phyloP scores from a whole-genome alignment of 78 protist genomes.

The Acrasis kona region DNA sequence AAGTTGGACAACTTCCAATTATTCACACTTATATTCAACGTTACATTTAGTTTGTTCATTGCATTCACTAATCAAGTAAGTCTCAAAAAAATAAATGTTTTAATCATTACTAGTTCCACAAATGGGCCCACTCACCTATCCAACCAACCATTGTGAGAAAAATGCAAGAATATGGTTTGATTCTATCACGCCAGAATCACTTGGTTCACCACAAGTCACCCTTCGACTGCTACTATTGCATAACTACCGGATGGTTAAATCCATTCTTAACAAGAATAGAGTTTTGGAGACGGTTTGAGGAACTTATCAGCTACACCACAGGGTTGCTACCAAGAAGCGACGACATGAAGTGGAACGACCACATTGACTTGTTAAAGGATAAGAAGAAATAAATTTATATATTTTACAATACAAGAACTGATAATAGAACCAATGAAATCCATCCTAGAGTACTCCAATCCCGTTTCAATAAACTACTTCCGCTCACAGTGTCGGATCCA shows the following conservation, averaged over 20 bases:
- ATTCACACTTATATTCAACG: background rate
- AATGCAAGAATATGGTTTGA: conserved; percentile 31
- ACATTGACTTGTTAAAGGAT: too few relatives aligned
- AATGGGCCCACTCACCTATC: conserved; percentile 46
- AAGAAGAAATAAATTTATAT: too few relatives aligned
- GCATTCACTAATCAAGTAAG: conserved; percentile 57
- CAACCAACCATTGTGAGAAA: conserved; percentile 19
- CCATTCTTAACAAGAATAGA: conserved; percentile 24
- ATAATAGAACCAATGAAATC: too few relatives aligned
- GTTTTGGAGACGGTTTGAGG: conserved; percentile 53
- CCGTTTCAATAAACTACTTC: too few relatives aligned
- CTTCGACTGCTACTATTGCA: conserved; percentile 55
- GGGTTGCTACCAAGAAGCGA: conserved; percentile 53
- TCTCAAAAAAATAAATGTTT: too few relatives aligned
- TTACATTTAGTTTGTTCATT: conserved; percentile 26
- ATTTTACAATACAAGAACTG: too few relatives aligned
- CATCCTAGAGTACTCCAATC: too few relatives aligned
- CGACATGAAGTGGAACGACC: conserved; percentile 18
- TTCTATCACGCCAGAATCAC: conserved; percentile 53
- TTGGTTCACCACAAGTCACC: conserved; percentile 49
- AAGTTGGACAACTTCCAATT: too few relatives aligned
- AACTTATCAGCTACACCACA: conserved; percentile 25
- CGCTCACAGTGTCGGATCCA: too few relatives aligned
- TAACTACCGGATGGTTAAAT: conserved; percentile 73
- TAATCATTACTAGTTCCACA: too few relatives aligned